Evolutionary conservation across 192 early-diverging fungal genomes (phyloP).

Genomic region (Piromyces sp.): DNA sequence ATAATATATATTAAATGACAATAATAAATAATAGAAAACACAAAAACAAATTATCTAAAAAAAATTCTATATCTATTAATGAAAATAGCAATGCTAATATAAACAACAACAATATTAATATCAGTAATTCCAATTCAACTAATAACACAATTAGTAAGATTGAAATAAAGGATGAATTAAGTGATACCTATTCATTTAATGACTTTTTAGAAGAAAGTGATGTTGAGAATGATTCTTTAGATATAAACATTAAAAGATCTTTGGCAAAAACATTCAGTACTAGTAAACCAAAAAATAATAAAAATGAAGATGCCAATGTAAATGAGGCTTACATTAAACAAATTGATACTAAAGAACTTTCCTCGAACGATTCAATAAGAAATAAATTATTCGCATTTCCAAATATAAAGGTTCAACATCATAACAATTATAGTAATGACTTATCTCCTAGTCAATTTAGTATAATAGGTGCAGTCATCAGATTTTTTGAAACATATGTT

Average conservation of each 20-base stretch:
- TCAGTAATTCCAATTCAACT: too few relatives aligned
- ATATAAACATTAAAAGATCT: background rate
- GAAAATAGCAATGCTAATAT: too few relatives aligned
- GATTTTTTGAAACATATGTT: background rate
- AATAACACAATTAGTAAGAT: background rate
- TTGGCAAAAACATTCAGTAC: background rate
- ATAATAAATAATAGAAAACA: background rate
- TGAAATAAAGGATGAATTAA: background rate
- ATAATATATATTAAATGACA: background rate
- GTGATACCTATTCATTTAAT: background rate
- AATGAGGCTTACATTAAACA: background rate
- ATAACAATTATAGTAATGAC: background rate
- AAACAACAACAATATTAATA: too few relatives aligned
- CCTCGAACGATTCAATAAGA: background rate
- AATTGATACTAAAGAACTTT: background rate
- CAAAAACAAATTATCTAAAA: background rate
- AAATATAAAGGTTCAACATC: background rate
- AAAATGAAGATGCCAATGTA: background rate
- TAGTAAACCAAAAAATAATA: background rate
- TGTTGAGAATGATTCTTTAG: background rate
- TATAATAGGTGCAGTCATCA: background rate
- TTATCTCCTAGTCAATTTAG: background rate
- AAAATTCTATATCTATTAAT: too few relatives aligned
- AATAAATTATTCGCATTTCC: background rate
- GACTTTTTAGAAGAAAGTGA: background rate